Evolutionary conservation across 2,329 filamentous ascomycete species (phyloP).

Genomic region (Sphaerulina musiva): DNA sequence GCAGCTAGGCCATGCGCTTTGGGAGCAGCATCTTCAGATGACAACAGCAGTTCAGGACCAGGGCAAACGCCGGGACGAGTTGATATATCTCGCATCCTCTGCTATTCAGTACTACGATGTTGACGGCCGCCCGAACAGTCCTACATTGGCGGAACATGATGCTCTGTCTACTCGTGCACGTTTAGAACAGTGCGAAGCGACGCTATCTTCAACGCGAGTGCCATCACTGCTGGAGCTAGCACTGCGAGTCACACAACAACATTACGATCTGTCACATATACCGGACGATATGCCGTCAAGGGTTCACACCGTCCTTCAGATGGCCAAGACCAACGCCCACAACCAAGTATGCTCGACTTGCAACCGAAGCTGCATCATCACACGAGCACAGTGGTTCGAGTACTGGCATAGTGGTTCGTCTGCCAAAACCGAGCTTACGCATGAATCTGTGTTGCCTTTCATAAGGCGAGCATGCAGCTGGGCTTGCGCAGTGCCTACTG

Average conservation of each 20-base stretch:
- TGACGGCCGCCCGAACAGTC: conserved; percentile 24
- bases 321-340: conserved; percentile 15
- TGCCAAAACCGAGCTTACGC: conserved; percentile 23
- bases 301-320: conserved; percentile 21
- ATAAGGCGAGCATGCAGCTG: conserved; percentile 30
- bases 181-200: conserved; percentile 1
- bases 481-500: conserved; percentile 28
- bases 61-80: conserved; percentile 20
- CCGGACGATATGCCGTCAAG: conserved; percentile 17
- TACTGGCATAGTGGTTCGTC: conserved; percentile 30
- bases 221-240: conserved; percentile 36
- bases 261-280: conserved; percentile 26
- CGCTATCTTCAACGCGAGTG: conserved; percentile 7
- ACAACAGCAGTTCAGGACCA: neutral
- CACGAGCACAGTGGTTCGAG: conserved; percentile 34
- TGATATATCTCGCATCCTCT: conserved; percentile 30
- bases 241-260: conserved; percentile 24
- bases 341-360: conserved; percentile 33
- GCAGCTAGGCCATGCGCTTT: conserved; percentile 21
- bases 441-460: conserved; percentile 32
- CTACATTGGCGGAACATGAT: too few relatives aligned
- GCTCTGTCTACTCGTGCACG: conserved; percentile 1
- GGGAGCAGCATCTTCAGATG: conserved; percentile 15
- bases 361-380: conserved; percentile 26
- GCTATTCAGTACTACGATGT: conserved; percentile 26